Percentiles rank a stretch among this genome's conserved stretches.
These are phyloP conservation scores for Talaromyces rugulosus DNA, from an alignment of 2,329 filamentous ascomycete genomes.

Conservation along the genomic window DNA sequence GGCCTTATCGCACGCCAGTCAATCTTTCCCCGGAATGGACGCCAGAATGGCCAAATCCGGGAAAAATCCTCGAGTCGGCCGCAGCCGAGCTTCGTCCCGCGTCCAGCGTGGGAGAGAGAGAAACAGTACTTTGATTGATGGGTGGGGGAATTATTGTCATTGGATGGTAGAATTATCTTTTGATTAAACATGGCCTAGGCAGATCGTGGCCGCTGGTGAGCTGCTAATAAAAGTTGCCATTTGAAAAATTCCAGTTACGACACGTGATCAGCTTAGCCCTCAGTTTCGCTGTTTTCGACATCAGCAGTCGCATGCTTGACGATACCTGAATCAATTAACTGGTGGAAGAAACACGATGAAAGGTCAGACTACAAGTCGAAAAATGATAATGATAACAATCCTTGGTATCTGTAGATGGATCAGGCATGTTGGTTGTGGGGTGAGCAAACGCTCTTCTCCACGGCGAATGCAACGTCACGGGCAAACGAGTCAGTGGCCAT, in stretches of 20 bases:
- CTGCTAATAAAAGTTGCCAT: not conserved
- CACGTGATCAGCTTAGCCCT: not conserved
- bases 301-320: not conserved
- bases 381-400: not conserved
- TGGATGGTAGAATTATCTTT: not conserved
- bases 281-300: not conserved
- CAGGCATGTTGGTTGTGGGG: not conserved
- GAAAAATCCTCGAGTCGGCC: not conserved
- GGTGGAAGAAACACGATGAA: not conserved
- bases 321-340: not conserved
- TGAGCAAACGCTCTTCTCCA: not conserved
- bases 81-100: not conserved
- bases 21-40: not conserved
- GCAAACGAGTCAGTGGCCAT: not conserved
- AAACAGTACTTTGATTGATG: not conserved
- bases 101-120: not conserved
- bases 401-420: not conserved
- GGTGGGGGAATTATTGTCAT: not conserved
- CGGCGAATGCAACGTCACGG: not conserved
- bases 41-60: not conserved
- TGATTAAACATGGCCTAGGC: no score
- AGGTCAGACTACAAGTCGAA: not conserved
- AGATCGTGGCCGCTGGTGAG: not conserved
- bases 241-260: not conserved
- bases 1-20: not conserved